A percentile compares a stretch with the other conserved stretches of the same genome.
Evolutionary conservation across 352 stramenopile species (phyloP).

Genomic region (Globisporangium perplexum): DNA sequence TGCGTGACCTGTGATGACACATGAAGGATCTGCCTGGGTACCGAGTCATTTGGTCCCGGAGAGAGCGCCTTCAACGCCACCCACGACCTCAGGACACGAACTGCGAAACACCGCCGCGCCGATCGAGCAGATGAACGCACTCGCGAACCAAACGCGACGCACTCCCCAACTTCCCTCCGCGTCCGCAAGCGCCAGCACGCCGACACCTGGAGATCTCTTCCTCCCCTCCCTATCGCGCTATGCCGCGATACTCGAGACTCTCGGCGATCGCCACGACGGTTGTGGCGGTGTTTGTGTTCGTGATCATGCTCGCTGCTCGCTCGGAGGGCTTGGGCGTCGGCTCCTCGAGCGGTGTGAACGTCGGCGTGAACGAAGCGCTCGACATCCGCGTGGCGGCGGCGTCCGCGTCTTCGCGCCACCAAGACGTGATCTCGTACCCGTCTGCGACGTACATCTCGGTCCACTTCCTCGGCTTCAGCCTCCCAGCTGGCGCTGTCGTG

Average conservation of each 20-base stretch:
- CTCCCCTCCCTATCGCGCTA: neutral
- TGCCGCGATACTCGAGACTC: neutral
- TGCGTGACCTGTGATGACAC: no score
- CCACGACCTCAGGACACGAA: no score
- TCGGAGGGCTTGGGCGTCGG: neutral
- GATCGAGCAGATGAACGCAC: no score
- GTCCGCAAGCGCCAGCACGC: no score
- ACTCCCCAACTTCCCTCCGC: no score
- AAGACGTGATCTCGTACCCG: conserved; percentile 38
- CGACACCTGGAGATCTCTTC: no score
- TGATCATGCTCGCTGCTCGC: neutral
- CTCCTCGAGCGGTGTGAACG: neutral
- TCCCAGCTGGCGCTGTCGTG: conserved; percentile 45
- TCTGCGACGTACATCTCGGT: conserved; percentile 48
- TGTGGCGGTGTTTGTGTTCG: neutral
- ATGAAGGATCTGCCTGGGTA: no score
- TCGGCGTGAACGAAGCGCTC: conserved; percentile 27
- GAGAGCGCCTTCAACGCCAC: no score
- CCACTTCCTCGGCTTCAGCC: conserved; percentile 43
- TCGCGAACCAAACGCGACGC: no score
- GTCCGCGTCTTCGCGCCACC: conserved; percentile 16
- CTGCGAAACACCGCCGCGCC: no score
- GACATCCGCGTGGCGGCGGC: conserved; percentile 18
- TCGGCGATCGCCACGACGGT: neutral
- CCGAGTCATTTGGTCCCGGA: no score